phyloP scores from a whole-genome alignment of 352 stramenopile species.

The Pythium rhizo-oryzae region DNA sequence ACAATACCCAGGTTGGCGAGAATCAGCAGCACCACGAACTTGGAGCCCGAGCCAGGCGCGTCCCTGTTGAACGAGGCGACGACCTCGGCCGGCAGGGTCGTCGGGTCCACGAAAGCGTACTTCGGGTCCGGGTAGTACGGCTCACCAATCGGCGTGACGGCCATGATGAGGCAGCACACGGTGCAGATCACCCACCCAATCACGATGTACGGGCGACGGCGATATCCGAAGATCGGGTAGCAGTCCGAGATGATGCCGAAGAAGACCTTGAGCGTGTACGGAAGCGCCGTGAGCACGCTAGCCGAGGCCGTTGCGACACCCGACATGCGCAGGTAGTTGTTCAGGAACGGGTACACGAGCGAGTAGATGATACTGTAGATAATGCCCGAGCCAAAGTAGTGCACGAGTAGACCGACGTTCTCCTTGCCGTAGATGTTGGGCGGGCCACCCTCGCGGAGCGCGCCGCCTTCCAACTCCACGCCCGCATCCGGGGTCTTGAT shows the following conservation, averaged over 20 bases:
- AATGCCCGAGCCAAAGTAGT: conserved; percentile 37
- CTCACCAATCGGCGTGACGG: conserved; percentile 26
- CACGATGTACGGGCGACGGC: conserved; percentile 82
- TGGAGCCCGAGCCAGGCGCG: conserved; percentile 29
- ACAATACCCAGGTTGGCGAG: conserved; percentile 62
- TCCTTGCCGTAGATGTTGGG: conserved; percentile 39
- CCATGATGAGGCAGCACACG: conserved; percentile 32
- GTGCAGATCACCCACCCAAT: conserved; percentile 55
- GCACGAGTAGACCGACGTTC: conserved; percentile 39
- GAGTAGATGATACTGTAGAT: conserved; percentile 36
- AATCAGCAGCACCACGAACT: conserved; percentile 50
- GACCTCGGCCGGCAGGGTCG: conserved; percentile 16
- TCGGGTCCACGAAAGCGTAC: conserved; percentile 16
- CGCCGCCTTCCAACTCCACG: conserved; percentile 24
- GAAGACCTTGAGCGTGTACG: conserved; percentile 72
- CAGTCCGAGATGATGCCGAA: conserved; percentile 86
- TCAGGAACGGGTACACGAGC: conserved; percentile 45
- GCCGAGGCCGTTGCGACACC: conserved; percentile 34
- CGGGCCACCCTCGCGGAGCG: conserved; percentile 33
- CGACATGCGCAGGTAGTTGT: conserved; percentile 46
- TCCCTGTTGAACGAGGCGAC: conserved; percentile 31
- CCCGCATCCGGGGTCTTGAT: conserved; percentile 23
- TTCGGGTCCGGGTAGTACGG: conserved; percentile 32
- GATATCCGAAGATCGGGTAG: conserved; percentile 83
- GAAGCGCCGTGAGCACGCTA: conserved; percentile 46